These are phyloP conservation scores for Lepidium africanum DNA, from an alignment of 345 rosid species.

Conservation along the genomic window DNA sequence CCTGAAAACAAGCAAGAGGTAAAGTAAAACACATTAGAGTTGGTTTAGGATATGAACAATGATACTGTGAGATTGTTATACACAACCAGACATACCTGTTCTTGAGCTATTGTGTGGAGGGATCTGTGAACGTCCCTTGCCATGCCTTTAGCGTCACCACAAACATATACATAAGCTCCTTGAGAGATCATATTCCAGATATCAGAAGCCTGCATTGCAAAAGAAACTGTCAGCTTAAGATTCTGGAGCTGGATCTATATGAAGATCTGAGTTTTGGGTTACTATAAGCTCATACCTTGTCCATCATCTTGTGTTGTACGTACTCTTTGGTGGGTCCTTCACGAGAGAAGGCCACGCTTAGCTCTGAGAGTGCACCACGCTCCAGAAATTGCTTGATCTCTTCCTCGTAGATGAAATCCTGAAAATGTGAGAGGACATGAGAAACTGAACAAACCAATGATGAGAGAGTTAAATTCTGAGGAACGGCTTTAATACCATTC, in stretches of 20 bases:
- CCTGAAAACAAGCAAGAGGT: constrained; percentile 38
- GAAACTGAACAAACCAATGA: background rate
- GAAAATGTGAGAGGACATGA: constrained; percentile 2
- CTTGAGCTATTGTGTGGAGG: constrained; percentile 73
- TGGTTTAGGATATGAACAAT: background rate
- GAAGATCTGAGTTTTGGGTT: background rate
- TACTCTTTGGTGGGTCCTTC: constrained; percentile 94
- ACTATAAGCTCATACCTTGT: constrained; percentile 39
- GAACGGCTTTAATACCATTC: constrained; percentile 39
- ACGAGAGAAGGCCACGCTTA: constrained; percentile 81
- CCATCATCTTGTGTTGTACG: constrained; percentile 93
- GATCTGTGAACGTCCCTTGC: constrained; percentile 91
- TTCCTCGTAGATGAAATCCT: constrained; percentile 91
- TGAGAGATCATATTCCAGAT: constrained; percentile 75
- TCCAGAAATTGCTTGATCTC: constrained; percentile 63
- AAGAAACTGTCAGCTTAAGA: background rate
- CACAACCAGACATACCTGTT: constrained; percentile 50
- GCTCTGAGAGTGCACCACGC: constrained; percentile 71
- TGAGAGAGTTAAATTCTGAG: background rate
- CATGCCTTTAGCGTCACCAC: constrained; percentile 99
- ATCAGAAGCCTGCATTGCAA: constrained; percentile 50
- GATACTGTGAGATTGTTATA: background rate
- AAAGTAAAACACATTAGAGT: background rate
- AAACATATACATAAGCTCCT: constrained; percentile 84
- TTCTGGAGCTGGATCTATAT: background rate